Conservation (phyloP, 2,329 filamentous ascomycete species). For the Tolypocladium inflatum region DNA sequence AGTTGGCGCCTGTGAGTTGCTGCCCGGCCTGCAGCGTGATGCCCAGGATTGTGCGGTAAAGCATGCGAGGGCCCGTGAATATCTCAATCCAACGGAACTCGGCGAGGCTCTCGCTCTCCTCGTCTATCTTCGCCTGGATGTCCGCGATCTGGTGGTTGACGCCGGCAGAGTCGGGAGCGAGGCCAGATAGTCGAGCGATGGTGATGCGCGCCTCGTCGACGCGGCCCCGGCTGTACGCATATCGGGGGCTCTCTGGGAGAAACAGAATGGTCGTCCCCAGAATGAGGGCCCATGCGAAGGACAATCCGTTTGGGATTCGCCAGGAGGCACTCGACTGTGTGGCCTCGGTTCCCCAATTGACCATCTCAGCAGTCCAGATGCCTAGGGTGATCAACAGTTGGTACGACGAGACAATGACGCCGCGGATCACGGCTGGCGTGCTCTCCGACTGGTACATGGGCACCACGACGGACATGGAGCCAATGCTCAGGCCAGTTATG, state of each 20-base stretch:
- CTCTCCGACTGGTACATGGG: constrained; percentile 63
- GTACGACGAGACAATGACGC: constrained; percentile 53
- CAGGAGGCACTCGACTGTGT: constrained; percentile 41
- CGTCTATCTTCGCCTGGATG: constrained; percentile 39
- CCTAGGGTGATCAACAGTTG: constrained; percentile 63
- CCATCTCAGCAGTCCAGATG: constrained; percentile 48
- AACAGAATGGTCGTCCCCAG: constrained; percentile 40
- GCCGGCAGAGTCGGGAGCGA: constrained; percentile 24
- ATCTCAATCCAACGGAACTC: constrained; percentile 47
- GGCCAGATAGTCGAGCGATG: constrained; percentile 36
- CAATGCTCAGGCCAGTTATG: constrained; percentile 58
- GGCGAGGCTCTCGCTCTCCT: constrained; percentile 33
- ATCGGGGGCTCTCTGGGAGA: constrained; percentile 46
- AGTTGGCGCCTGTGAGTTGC: constrained; percentile 60
- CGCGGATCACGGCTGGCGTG: constrained; percentile 54
- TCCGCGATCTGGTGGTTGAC: constrained; percentile 41
- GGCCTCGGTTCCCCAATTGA: constrained; percentile 51
- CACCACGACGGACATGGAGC: constrained; percentile 52
- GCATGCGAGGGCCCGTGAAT: constrained; percentile 58
- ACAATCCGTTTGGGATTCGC: constrained; percentile 52
- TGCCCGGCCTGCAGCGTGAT: constrained; percentile 55
- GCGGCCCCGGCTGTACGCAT: constrained; percentile 35
- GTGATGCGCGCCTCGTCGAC: constrained; percentile 37
- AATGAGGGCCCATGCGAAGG: constrained; percentile 44
- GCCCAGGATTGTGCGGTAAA: constrained; percentile 53